A percentile compares a stretch with the other conserved stretches of the same genome.
phyloP scores from a whole-genome alignment of 805 yeast species.

The Saturnispora sanitii region DNA sequence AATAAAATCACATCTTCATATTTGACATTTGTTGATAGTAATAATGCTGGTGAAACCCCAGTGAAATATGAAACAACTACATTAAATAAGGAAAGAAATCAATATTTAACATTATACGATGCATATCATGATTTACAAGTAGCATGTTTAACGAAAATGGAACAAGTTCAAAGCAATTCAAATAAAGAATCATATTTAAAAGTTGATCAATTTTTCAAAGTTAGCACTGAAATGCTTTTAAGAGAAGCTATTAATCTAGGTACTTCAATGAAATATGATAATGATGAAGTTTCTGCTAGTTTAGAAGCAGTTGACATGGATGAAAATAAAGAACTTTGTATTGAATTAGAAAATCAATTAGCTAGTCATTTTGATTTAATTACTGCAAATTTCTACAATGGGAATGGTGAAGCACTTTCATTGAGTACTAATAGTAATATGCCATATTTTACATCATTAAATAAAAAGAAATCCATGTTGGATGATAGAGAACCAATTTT shows the following conservation, averaged over 20 bases:
- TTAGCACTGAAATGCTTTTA: constrained; percentile 50
- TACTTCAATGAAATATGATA: constrained; percentile 18
- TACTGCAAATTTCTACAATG: constrained; percentile 38
- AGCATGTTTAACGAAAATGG: constrained; percentile 40
- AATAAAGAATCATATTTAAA: constrained; percentile 31
- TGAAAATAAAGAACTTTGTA: constrained; percentile 11
- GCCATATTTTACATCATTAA: constrained; percentile 71
- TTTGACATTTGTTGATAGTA: constrained; percentile 26
- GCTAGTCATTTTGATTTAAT: constrained; percentile 53
- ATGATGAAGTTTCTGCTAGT: constrained; percentile 12
- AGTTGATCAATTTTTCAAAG: constrained; percentile 54
- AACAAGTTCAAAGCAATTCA: constrained; percentile 38
- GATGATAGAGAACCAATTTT: constrained; percentile 66
- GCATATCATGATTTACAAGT: constrained; percentile 60
- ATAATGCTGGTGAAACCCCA: constrained; percentile 8
- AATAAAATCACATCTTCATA: constrained; percentile 35
- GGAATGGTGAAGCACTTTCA: constrained; percentile 57
- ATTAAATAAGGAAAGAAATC: constrained; percentile 27
- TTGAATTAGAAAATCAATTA: constrained; percentile 32
- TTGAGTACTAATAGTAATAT: constrained; percentile 51
- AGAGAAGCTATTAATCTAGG: constrained; percentile 48
- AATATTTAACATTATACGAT: constrained; percentile 42
- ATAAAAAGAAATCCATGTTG: constrained; percentile 52
- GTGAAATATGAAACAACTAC: constrained; percentile 26
- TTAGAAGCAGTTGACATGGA: constrained; percentile 25